Base-by-base conservation (phyloP, 306 rosid species). In the Glycine tomentella region DNA sequence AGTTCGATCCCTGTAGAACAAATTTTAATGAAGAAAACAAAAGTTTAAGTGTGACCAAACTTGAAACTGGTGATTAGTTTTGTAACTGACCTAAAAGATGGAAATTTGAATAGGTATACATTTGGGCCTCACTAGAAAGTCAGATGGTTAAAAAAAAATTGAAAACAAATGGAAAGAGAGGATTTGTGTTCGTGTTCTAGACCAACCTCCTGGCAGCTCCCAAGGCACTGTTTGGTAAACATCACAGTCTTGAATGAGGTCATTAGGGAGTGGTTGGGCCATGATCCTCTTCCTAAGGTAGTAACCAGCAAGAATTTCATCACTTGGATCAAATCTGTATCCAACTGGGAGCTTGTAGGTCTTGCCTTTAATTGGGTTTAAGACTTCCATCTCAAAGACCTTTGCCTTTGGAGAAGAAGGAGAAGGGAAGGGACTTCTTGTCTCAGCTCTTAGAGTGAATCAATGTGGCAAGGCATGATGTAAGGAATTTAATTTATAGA, bases 401-500 rank as follows among this genome's bases (percentile, higher is more conserved):
- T 55, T 52, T 15, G 61, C 11, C 61, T 15, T 55, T 15, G 34
- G 63, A 57, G 12, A 57, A 16, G 63, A 57, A 56, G 33, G 44
- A 4, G 44, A 38, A 38, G 7, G 1, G 44, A 38, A 38, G 44
- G 34, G 0, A 57, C 40, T 36, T 36, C 63, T 8, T 16, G 33
- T 57, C 34, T n/a, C n/a, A n/a, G n/a, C n/a, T n/a, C 51, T 8
- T 46, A 7, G 51, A 46, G 51, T 46, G 51, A 46, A 46, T 46
- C 51, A 46, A 12, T 8, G 11, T 9, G 10, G 11, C 3, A 8
- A 46, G 12, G 3, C 12, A 46, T 46, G 12, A 46, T 46, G 51
- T 46, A 57, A 17, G 9, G 63, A 57, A 57, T 16, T 57, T 17
- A 57, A 57, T 57, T 57, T 57, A 57, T 57, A 57, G 63, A 57